Base-by-base conservation (phyloP, 108 stramenopile genomes). In the Nitzschia palea region DNA sequence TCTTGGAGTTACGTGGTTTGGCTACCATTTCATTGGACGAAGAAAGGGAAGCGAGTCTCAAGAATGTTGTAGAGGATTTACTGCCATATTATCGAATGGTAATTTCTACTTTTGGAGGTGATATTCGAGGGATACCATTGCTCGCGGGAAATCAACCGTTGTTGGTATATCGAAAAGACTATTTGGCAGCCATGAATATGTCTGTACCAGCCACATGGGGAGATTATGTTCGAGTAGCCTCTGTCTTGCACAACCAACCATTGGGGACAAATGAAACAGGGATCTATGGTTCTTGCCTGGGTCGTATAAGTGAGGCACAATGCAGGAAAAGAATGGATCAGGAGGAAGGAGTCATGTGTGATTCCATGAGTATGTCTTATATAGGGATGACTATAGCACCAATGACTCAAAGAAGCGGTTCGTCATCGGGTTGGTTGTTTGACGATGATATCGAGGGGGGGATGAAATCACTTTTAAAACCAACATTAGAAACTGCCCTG, bases 161-260 rank as follows among this genome's bases (percentile, higher is more conserved):
- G 43, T 65, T 78, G 22, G 50, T 78, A 0, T 81, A 77, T 57
- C 65, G 71, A 33, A 81, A 78, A 53, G 80, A 81, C 42, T 67
- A 68, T 37, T 35, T 81, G 30, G 59, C 77, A 12, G 43, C 52
- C n/a, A 23, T 58, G 35, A 55, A 73, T n/a, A 25, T 74, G 18
- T 51, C 67, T 8, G 27, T 60, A 17, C 80, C 80, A 10, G 66
- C 45, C 23, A 81, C 80, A 1, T 81, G 77, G 80, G 44, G 68
- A 17, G 77, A 81, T 44, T 78, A 73, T 33, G 53, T 42, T 31
- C 40, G 55, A 8, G 40, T 81, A 18, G 77, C 80, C 3, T 25
- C 68, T 6, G 18, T 28, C 4, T 47, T 80, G 34, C 70, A 75
- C 26, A 52, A 73, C 17, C 30, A 55, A 30, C 34, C 35, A 4